phyloP scores from a whole-genome alignment of 148 eudicot species.

The Tetragonia tetragonoides region DNA sequence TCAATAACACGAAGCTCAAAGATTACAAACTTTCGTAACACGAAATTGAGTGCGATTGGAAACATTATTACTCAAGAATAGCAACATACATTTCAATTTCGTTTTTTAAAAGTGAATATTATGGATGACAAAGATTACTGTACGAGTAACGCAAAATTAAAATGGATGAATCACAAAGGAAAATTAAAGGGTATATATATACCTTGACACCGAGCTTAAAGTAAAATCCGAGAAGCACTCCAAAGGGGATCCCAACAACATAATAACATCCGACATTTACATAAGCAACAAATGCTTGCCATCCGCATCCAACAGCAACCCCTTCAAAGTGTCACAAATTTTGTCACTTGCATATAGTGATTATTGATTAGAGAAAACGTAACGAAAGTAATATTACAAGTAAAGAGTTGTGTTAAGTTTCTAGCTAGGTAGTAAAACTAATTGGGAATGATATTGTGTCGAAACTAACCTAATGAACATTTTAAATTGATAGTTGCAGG shows the following conservation, averaged over 20 bases:
- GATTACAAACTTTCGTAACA: neutral
- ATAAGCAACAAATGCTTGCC: slow-evolving; percentile 65
- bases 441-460: no score
- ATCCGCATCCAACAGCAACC: slow-evolving; percentile 62
- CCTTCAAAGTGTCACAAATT: slow-evolving; percentile 18
- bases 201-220: slow-evolving; percentile 62
- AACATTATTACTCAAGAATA: neutral
- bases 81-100: neutral
- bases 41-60: neutral
- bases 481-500: no score
- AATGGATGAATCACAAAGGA: no score
- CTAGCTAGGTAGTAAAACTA: no score
- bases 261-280: slow-evolving; percentile 54
- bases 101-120: no score
- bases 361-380: neutral
- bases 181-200: neutral
- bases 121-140: no score
- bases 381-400: no score
- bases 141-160: neutral
- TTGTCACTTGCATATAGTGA: neutral
- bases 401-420: no score
- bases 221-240: slow-evolving; percentile 50
- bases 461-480: no score
- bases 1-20: neutral
- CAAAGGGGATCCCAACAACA: slow-evolving; percentile 43